Evolutionary conservation across 2,329 filamentous ascomycete genomes (phyloP), one percentile per base, ranked within the genome.

Genomic region (Phaeosphaeria sp.): DNA sequence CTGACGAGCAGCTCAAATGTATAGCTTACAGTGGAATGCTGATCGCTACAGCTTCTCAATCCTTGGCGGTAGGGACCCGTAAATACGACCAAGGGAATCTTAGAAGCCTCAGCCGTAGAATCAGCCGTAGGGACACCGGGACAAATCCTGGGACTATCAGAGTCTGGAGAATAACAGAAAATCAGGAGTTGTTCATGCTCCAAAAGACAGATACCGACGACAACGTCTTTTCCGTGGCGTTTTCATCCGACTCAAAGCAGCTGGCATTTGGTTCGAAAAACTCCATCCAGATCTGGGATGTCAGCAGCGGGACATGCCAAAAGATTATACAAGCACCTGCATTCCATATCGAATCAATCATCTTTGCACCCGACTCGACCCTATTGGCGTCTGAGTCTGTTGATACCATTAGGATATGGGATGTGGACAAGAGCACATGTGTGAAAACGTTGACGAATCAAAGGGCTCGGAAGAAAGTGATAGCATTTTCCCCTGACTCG

Each of bases 221-320:
- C 9, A 6, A 15, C 6, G 42, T 69, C 30, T 48, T 2, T 11
- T 61, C 51, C 8, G 61, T 73, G 25, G 60, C 61, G 21, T 69
- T 73, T 53, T 68, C 68, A 2, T 54, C 36, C 36, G 56, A 72
- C 53, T 56, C 51, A 18, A 24, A 20, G 3, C n/a, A 17, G 40
- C 25, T 46, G n/a, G 43, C 59, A 17, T 70, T 64, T 7, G 66
- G 24, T 9, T 67, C 64, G 15, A 6, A 22, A 27, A 59, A 68
- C 65, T 57, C 44, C 27, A 43, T 24, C 17, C 30, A 13, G 11
- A 36, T 55, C 5, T 50, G 53, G 53, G 65, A 71, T 45, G 51
- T 53, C 1, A 45, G 24, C 51, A 66, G 49, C 25, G 60, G 63
- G 44, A 39, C 46, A 39, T 60, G 55, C 40, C 59, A 66, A 25